Conservation (phyloP, 208 protist genomes). For the Angomonas ambiguus region DNA sequence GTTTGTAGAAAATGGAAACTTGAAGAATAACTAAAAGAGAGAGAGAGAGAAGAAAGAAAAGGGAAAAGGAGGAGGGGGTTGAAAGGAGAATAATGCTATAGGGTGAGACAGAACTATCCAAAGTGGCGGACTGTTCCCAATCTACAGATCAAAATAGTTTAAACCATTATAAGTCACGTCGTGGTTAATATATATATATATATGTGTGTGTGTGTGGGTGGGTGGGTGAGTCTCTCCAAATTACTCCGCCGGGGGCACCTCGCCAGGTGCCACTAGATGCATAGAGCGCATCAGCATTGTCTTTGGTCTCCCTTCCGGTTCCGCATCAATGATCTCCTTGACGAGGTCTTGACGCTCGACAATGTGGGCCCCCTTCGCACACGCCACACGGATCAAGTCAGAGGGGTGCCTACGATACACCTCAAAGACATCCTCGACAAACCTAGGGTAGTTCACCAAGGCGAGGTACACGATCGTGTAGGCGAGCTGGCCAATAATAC, state of each 20-base stretch:
- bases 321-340: slow-evolving; percentile 51
- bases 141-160: too few species aligned
- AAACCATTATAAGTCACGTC: too few species aligned
- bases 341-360: slow-evolving; percentile 68
- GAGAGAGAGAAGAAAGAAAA: neutral
- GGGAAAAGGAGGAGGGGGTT: neutral
- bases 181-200: too few species aligned
- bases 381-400: slow-evolving; percentile 83
- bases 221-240: neutral
- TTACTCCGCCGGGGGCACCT: neutral
- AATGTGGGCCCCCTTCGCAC: slow-evolving; percentile 80
- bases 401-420: slow-evolving; percentile 67
- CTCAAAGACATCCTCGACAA: slow-evolving; percentile 77
- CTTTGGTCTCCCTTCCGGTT: slow-evolving; percentile 75
- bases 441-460: slow-evolving; percentile 63
- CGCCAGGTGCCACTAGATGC: slow-evolving; percentile 16
- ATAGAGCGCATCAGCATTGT: slow-evolving; percentile 61
- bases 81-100: too few species aligned
- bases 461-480: slow-evolving; percentile 90
- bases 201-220: too few species aligned
- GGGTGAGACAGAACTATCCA: too few species aligned
- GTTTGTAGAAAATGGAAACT: neutral
- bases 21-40: neutral
- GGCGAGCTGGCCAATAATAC: slow-evolving; percentile 82
- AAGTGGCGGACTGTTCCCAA: too few species aligned